Base-by-base conservation (phyloP, 108 stramenopile species). In the Fistulifera solaris region DNA sequence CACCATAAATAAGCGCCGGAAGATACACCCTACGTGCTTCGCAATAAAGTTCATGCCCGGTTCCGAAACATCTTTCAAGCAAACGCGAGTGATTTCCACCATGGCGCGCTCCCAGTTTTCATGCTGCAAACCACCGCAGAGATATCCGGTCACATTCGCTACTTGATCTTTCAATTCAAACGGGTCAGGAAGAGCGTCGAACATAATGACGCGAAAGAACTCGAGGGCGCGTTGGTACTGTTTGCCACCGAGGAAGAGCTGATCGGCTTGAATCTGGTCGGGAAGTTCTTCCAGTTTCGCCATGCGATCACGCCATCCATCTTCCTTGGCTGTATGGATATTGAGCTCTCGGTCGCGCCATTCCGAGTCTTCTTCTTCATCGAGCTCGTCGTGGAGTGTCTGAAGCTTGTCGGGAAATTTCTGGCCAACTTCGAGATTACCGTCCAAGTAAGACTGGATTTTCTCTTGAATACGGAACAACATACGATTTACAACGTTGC, bases 21-120 rank as follows among this genome's bases (percentile, higher is more conserved):
- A 80, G 60, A 84, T 80, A 28, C 67, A 35, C 0, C 78, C 81
- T 46, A 70, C 64, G 49, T 84, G 83, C 48, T 85, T 85, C 44
- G 78, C 67, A 22, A 85, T 56, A 46, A 68, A 78, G 61, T 85
- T 81, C 52, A 81, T 62, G 5, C 80, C 79, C 23, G 80, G 84
- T 22, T 81, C 80, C 1, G 71, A 65, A 17, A 75, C 58, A 25
- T 63, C 61, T 47, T 66, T 66, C 14, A 68, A 48, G 4, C 62
- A 64, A 38, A 68, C 69, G 22, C 75, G 75, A 0, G 67, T 67
- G 19, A 84, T 72, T 40, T 62, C 66, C 8, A 79, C 55, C 49
- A 65, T 74, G 6, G 81, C 81, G 38, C 73, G 57, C 51, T 84
- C 83, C 83, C 78, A 84, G 31, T 80, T 84, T 38, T 84, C 83